phyloP scores from a whole-genome alignment of 768 basidiomycete species.

The Mycena leptocephala region DNA sequence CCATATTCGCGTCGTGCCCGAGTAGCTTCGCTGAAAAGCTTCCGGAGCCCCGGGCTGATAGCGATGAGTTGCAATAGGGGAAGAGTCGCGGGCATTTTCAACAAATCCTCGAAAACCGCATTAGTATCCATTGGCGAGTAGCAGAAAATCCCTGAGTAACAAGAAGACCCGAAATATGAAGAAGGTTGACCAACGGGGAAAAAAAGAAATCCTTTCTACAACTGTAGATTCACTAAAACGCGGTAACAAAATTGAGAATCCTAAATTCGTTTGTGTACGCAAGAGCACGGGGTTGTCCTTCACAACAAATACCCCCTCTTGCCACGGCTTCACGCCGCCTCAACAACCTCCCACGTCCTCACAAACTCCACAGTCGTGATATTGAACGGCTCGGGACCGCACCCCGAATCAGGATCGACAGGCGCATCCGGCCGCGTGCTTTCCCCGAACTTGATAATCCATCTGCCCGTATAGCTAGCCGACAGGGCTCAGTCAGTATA shows the following conservation, averaged over 20 bases:
- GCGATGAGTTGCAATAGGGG: conserved; percentile 19
- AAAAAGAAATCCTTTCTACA: too few relatives aligned
- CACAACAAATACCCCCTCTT: not conserved
- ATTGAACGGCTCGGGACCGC: conserved; percentile 25
- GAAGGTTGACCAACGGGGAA: too few relatives aligned
- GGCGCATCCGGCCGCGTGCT: conserved; percentile 24
- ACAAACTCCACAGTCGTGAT: conserved; percentile 20
- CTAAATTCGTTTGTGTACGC: too few relatives aligned
- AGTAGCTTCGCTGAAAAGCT: conserved; percentile 7
- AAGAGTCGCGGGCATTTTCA: not conserved
- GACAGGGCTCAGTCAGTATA: conserved; percentile 4
- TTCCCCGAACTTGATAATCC: conserved; percentile 20
- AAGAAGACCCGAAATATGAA: too few relatives aligned
- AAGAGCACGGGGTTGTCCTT: not conserved
- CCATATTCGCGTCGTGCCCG: not conserved
- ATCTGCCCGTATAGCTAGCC: conserved; percentile 17
- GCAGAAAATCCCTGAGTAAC: too few relatives aligned
- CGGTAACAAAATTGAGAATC: too few relatives aligned
- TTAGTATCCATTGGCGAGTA: too few relatives aligned
- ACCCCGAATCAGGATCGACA: conserved; percentile 24
- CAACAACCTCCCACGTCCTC: conserved; percentile 21
- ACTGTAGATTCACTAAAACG: too few relatives aligned
- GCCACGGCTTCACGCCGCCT: conserved; percentile 5
- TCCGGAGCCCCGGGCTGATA: not conserved
- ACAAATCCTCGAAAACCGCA: not conserved